Percentiles rank a stretch among this genome's conserved stretches.
These are phyloP conservation scores for Bimuria novae-zelandiae DNA, from an alignment of 2,329 filamentous ascomycete genomes.

Conservation along the genomic window DNA sequence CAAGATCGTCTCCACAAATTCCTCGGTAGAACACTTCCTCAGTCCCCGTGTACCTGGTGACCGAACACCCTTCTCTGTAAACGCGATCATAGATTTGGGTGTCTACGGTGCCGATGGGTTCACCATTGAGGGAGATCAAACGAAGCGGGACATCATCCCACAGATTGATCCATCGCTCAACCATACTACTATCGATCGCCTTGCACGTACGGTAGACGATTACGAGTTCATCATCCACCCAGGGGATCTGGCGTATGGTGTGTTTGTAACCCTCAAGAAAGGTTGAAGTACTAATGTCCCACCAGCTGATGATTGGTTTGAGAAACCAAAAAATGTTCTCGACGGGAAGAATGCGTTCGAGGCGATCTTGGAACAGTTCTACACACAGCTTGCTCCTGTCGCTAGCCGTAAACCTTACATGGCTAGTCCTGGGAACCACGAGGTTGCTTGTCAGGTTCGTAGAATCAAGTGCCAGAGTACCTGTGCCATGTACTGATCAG, in stretches of 20 bases:
- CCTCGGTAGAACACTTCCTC: constrained; percentile 58
- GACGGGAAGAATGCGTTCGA: constrained; percentile 59
- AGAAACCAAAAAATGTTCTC: constrained; percentile 52
- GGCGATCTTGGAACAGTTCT: constrained; percentile 62
- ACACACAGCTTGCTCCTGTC: constrained; percentile 60
- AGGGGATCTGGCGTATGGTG: constrained; percentile 62
- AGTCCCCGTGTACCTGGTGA: constrained; percentile 61
- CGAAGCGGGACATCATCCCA: constrained; percentile 57
- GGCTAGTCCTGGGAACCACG: constrained; percentile 63
- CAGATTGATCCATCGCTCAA: constrained; percentile 57
- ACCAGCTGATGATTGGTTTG: constrained; percentile 34
- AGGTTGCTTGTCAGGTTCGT: constrained; percentile 31
- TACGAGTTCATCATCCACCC: constrained; percentile 62
- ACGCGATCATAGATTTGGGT: constrained; percentile 60
- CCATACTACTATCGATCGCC: constrained; percentile 57
- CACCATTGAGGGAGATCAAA: constrained; percentile 46
- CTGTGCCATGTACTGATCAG: not conserved
- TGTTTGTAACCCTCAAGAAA: not conserved
- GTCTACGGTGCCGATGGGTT: constrained; percentile 60
- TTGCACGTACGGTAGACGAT: constrained; percentile 57
- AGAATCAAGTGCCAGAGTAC: not conserved
- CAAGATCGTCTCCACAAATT: constrained; percentile 62
- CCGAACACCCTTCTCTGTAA: constrained; percentile 58
- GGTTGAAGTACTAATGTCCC: not conserved
- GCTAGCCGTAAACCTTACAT: constrained; percentile 61